Conservation (phyloP, 2,329 filamentous ascomycete species). For the Cladophialophora chaetospira region DNA sequence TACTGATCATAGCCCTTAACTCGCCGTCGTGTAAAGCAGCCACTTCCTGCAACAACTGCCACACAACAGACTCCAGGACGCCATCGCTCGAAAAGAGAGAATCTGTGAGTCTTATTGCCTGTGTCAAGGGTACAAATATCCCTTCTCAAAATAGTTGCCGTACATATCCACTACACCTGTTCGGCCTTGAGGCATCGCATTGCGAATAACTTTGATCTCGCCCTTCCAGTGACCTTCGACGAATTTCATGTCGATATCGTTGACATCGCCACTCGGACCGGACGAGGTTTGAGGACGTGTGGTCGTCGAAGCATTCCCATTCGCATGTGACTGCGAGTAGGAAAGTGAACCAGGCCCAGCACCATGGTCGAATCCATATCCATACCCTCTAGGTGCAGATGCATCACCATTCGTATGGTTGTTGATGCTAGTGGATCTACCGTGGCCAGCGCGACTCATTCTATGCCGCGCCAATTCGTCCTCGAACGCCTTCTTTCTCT, state of each 20-base stretch:
- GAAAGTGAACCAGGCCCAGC: constrained; percentile 16
- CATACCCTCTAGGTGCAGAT: constrained; percentile 22
- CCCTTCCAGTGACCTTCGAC: constrained; percentile 64
- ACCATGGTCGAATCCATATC: constrained; percentile 26
- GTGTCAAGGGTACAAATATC: constrained; percentile 54
- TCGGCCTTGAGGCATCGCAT: constrained; percentile 39
- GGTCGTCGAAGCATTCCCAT: constrained; percentile 22
- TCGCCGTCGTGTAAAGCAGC: too few species aligned
- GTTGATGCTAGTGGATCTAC: constrained; percentile 1
- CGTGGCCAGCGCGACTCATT: constrained; percentile 5
- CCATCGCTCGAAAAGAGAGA: too few species aligned
- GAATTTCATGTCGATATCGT: constrained; percentile 38
- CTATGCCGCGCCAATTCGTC: constrained; percentile 28
- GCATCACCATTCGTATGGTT: neutral
- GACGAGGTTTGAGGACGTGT: constrained; percentile 18
- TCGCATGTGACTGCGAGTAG: neutral
- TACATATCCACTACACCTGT: constrained; percentile 54
- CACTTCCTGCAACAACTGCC: too few species aligned
- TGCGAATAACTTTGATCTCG: constrained; percentile 59
- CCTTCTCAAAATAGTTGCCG: constrained; percentile 56
- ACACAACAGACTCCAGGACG: too few species aligned
- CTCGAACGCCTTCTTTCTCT: constrained; percentile 55
- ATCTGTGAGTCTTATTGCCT: too few species aligned
- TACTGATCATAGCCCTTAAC: too few species aligned
- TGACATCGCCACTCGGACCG: constrained; percentile 22